Base-by-base conservation (phyloP, 768 basidiomycete genomes). In the Myochromella boudieri region DNA sequence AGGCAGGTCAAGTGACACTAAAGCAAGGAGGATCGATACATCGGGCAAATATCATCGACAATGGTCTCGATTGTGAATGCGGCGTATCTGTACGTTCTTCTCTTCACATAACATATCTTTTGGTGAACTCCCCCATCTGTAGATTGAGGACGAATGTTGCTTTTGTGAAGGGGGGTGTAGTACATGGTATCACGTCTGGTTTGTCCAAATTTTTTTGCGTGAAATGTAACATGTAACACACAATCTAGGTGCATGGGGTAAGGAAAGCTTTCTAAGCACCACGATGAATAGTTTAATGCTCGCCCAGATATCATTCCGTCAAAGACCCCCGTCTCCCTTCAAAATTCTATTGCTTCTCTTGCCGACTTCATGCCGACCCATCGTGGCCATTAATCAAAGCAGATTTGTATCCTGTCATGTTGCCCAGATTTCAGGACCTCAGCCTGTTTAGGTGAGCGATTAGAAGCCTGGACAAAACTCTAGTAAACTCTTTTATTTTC, bases 101-200 rank as follows among this genome's bases (percentile, higher is more conserved):
- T 42, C 34, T 9, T 24, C 17, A 17, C 10, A 25, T 6, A n/a
- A 45, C 14, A 3, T 25, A 20, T 12, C 7, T 44, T 21, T 37
- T 8, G 7, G 10, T 11, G 9, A 42, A 24, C 37, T 22, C 15
- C 5, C 24, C 27, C 21, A 12, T 49, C n/a, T 49, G 22, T 58
- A 89, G 85, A 57, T 70, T 12, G 81, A 83, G 22, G 84, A 85
- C 51, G 71, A 76, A 18, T 58, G 54, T 22, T 75, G 80, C 46
- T 73, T 79, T 45, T 92, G 89, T 57, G 87, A 91, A 49, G 82
- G 81, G 7, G 79, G 73, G n/a, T 91, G 90, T 63, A 70, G 70
- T 14, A 76, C 69, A 47, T 90, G 87, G 87, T 85, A 78, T 59
- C 90, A 92, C 61, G 56, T 82, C 33, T 92, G 89, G 89, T 89